A percentile compares a stretch with the other conserved stretches of the same genome.
These are phyloP conservation scores for Colletotrichum limetticola DNA, from an alignment of 2,329 filamentous ascomycete species.

Conservation along the genomic window DNA sequence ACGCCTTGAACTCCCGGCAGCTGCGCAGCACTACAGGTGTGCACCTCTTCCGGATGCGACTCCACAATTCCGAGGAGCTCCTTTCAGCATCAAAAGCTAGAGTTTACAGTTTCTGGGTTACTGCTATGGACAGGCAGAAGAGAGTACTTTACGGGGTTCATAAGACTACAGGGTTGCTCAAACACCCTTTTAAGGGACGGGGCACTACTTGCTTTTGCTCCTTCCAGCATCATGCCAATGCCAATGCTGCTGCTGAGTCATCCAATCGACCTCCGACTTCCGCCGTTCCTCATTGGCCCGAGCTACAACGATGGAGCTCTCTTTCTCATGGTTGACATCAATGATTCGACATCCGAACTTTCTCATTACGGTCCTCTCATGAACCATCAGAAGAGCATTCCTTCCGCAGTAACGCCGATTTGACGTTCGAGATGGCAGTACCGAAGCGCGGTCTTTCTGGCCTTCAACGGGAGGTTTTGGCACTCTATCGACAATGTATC, in stretches of 20 bases:
- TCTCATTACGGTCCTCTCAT: background rate
- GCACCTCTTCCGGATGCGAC: conserved; percentile 8
- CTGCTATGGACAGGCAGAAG: no score
- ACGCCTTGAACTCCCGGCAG: background rate
- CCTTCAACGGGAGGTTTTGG: conserved; percentile 88
- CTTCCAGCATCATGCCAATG: background rate
- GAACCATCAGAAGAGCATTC: background rate
- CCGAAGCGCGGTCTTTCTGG: conserved; percentile 71
- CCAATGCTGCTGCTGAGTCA: conserved; percentile 17
- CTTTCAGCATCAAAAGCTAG: background rate
- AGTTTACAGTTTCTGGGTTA: no score
- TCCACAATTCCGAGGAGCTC: conserved; percentile 11
- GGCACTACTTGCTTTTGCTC: no score
- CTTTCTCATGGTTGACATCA: conserved; percentile 25
- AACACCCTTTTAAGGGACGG: no score
- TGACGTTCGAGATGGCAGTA: conserved; percentile 22
- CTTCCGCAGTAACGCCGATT: background rate
- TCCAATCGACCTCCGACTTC: background rate
- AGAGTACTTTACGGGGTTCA: no score
- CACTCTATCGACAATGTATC: conserved; percentile 87
- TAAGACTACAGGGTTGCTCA: no score
- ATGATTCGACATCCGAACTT: conserved; percentile 18
- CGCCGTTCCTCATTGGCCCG: conserved; percentile 8
- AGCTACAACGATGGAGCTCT: background rate
- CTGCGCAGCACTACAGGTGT: background rate